Evolutionary conservation across 306 rosid species (phyloP).

Genomic region (Trifolium dubium): DNA sequence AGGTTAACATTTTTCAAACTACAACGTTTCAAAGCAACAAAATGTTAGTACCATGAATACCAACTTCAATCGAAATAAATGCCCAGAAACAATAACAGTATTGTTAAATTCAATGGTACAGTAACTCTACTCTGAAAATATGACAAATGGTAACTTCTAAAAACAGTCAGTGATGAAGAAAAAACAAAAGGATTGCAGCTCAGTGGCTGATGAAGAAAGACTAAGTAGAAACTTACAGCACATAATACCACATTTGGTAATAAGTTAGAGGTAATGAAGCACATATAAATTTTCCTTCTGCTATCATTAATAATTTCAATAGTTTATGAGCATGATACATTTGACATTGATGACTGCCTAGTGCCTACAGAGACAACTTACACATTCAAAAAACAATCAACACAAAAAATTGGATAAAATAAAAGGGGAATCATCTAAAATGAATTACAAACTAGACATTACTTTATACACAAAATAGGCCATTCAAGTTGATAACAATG

Average conservation of each 20-base stretch:
- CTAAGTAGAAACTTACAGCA: background rate
- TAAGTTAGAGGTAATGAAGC: conserved; percentile 7
- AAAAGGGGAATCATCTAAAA: conserved; percentile 22
- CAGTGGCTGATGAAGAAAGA: background rate
- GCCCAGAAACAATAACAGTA: background rate
- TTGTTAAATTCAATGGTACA: background rate
- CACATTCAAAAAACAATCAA: conserved; percentile 29
- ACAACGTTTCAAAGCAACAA: background rate
- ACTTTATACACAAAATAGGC: conserved; percentile 61
- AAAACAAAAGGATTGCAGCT: background rate
- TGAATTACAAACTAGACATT: conserved; percentile 52
- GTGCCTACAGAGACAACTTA: conserved; percentile 41
- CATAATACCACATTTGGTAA: conserved; percentile 11
- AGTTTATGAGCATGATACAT: conserved; percentile 40
- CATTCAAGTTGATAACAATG: conserved; percentile 45
- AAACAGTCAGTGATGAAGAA: background rate
- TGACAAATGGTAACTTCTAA: background rate
- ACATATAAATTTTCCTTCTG: conserved; percentile 5
- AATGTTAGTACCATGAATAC: background rate
- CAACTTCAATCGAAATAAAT: background rate
- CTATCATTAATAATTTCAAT: conserved; percentile 34
- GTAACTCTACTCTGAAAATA: background rate
- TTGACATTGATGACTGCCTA: conserved; percentile 34
- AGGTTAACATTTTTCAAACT: background rate
- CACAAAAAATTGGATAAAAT: conserved; percentile 29